A percentile compares a stretch with the other conserved stretches of the same genome.
Evolutionary conservation across 768 basidiomycete species (phyloP).

Genomic region (Boletus pseudo-olivaceus): DNA sequence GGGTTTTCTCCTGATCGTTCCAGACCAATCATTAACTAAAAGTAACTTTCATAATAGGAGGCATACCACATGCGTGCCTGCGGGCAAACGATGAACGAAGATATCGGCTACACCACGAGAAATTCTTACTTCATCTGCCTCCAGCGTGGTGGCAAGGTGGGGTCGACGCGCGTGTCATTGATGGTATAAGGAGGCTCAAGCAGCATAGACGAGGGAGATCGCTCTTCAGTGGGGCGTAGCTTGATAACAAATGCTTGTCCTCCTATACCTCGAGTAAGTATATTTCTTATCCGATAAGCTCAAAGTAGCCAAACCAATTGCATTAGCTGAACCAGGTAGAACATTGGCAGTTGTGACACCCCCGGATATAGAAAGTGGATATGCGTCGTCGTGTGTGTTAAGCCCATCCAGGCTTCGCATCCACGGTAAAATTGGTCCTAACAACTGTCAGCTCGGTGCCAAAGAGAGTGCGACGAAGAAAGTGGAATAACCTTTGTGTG

Average conservation of each 20-base stretch:
- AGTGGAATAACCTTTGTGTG: conserved; percentile 41
- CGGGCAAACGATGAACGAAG: conserved; percentile 1
- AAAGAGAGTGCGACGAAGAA: background rate
- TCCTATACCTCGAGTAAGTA: conserved; percentile 40
- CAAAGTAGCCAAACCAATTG: conserved; percentile 52
- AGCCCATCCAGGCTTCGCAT: conserved; percentile 80
- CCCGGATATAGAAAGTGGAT: conserved; percentile 72
- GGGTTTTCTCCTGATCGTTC: conserved; percentile 45
- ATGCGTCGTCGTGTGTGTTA: conserved; percentile 80
- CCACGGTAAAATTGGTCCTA: conserved; percentile 67
- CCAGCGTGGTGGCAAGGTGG: conserved; percentile 54
- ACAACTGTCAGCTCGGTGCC: background rate
- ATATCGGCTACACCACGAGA: background rate
- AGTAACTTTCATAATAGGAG: background rate
- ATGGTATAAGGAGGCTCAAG: conserved; percentile 77
- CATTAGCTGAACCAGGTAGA: conserved; percentile 73
- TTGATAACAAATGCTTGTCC: conserved; percentile 90
- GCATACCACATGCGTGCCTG: conserved; percentile 60
- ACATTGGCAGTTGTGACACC: conserved; percentile 86
- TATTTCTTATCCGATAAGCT: conserved; percentile 4
- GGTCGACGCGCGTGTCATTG: conserved; percentile 40
- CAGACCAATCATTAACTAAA: background rate
- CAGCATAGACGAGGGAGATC: conserved; percentile 76
- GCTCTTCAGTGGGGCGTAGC: conserved; percentile 70
- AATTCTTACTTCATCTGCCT: conserved; percentile 71